Conservation (phyloP, 225 moss, liverwort and hornwort species). For the Bryoerythrophyllum caledonicum region DNA sequence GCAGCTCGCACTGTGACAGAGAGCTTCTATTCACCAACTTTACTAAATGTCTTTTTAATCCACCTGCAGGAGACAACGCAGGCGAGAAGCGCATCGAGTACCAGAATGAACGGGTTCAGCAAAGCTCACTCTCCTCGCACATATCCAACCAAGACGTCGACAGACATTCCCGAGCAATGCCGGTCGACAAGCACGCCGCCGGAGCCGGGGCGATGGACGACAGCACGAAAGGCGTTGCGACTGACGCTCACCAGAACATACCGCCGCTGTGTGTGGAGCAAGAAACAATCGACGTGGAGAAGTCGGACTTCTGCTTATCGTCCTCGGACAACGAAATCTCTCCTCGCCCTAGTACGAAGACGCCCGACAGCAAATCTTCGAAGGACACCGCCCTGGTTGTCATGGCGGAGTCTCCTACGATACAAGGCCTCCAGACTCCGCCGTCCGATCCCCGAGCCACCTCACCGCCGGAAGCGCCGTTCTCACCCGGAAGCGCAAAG, state of each 20-base stretch:
- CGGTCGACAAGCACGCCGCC: background rate
- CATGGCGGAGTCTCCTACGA: slow-evolving; percentile 21
- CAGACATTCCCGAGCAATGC: slow-evolving; percentile 18
- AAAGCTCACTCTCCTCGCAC: slow-evolving; percentile 8
- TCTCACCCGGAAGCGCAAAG: slow-evolving; percentile 31
- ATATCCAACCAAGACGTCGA: background rate
- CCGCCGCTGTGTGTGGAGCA: slow-evolving; percentile 39
- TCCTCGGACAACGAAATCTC: slow-evolving; percentile 51
- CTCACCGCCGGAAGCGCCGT: slow-evolving; percentile 21
- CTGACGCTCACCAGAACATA: slow-evolving; percentile 25
- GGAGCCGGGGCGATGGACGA: slow-evolving; percentile 16
- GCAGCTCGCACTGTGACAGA: background rate
- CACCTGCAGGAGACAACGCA: slow-evolving; percentile 21
- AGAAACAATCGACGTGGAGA: slow-evolving; percentile 54
- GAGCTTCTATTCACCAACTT: background rate
- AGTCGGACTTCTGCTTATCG: slow-evolving; percentile 51
- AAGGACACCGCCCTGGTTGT: slow-evolving; percentile 18
- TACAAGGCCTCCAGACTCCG: slow-evolving; percentile 26
- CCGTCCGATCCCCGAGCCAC: background rate
- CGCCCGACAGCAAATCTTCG: slow-evolving; percentile 14
- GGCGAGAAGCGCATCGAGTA: slow-evolving; percentile 22
- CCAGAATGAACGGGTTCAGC: slow-evolving; percentile 23
- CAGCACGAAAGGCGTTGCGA: slow-evolving; percentile 10
- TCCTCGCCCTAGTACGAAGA: slow-evolving; percentile 31
- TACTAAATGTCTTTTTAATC: background rate